Percentiles rank a stretch among this genome's conserved stretches.
Conservation (phyloP, 306 rosid species). For the Begonia loranthoides region DNA sequence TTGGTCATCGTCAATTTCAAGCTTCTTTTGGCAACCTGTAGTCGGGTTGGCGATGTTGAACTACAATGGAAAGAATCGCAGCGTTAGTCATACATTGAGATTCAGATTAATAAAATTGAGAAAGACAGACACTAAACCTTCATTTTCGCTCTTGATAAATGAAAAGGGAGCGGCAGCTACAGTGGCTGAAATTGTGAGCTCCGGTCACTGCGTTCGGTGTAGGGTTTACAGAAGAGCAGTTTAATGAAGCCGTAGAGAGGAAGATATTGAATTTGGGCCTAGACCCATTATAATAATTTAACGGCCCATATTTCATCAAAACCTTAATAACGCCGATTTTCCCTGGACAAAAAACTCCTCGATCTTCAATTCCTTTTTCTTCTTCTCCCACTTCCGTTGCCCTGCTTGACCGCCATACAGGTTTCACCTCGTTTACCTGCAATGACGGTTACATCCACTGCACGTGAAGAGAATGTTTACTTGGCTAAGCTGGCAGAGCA, state of each 20-base stretch:
- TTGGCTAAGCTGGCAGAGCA: slow-evolving; percentile 99
- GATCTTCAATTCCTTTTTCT: slow-evolving; percentile 8
- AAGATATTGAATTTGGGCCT: no score
- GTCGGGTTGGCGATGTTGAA: slow-evolving; percentile 26
- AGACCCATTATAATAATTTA: no score
- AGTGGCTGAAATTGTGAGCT: no score
- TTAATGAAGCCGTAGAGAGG: not conserved
- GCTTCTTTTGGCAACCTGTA: slow-evolving; percentile 30
- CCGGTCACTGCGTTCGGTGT: not conserved
- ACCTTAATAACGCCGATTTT: not conserved
- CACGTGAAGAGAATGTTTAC: slow-evolving; percentile 93
- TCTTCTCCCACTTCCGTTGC: slow-evolving; percentile 8
- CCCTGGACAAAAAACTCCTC: slow-evolving; percentile 20
- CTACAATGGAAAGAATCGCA: not conserved
- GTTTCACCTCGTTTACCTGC: slow-evolving; percentile 7
- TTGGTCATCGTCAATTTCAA: slow-evolving; percentile 22
- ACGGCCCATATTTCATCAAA: not conserved
- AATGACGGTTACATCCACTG: slow-evolving; percentile 70
- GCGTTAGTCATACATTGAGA: not conserved
- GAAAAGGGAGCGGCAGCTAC: slow-evolving; percentile 1
- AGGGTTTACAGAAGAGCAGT: no score
- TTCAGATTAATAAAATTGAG: not conserved
- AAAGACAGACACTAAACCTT: slow-evolving; percentile 9
- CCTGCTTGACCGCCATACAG: not conserved
- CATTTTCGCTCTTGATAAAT: slow-evolving; percentile 12